Conservation (phyloP, 768 basidiomycete genomes). For the Sporobolomyces roseus region DNA sequence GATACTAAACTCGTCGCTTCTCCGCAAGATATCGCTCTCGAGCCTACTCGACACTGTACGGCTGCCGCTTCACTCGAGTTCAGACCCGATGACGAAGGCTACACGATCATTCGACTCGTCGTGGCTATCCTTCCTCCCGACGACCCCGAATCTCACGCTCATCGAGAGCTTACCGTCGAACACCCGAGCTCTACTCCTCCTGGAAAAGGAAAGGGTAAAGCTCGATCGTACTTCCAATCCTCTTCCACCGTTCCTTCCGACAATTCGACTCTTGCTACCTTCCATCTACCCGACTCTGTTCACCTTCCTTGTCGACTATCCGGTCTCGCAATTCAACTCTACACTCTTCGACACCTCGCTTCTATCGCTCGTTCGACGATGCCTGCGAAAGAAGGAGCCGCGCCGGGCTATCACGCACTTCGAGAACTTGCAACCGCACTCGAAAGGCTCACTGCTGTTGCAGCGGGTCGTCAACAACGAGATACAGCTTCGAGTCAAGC, state of each 20-base stretch:
- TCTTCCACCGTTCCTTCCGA: neutral
- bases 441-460: neutral
- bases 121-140: slow-evolving; percentile 18
- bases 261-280: neutral
- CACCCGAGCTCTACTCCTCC: neutral
- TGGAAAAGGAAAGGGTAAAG: slow-evolving; percentile 26
- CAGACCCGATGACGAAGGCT: slow-evolving; percentile 27
- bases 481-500: neutral
- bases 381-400: slow-evolving; percentile 8
- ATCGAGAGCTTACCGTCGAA: slow-evolving; percentile 23
- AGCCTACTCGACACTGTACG: slow-evolving; percentile 15
- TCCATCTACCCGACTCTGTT: slow-evolving; percentile 32
- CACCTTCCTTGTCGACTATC: slow-evolving; percentile 37
- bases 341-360: slow-evolving; percentile 37
- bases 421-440: slow-evolving; percentile 22
- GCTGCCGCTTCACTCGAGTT: slow-evolving; percentile 31
- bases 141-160: slow-evolving; percentile 1
- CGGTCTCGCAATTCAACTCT: slow-evolving; percentile 34
- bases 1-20: slow-evolving; percentile 22
- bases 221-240: neutral
- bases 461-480: neutral
- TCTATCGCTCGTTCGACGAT: slow-evolving; percentile 35
- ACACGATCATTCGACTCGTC: slow-evolving; percentile 20
- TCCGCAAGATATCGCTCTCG: neutral
- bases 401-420: slow-evolving; percentile 22